Conservation (phyloP, 768 basidiomycete species). For the Daedaleopsis sinensis region DNA sequence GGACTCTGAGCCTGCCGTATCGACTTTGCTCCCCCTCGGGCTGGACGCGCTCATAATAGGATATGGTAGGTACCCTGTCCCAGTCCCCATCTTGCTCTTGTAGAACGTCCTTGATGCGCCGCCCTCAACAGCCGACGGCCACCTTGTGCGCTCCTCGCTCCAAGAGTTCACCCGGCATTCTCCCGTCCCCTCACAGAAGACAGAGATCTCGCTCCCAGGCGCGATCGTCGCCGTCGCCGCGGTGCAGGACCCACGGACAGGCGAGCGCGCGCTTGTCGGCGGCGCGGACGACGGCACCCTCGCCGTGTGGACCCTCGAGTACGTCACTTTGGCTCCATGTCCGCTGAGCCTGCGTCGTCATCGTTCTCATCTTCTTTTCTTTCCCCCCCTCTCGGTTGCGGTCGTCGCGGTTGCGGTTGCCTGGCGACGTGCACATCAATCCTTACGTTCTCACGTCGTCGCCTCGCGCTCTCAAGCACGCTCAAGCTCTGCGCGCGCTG, state of each 20-base stretch:
- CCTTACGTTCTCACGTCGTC: not conserved
- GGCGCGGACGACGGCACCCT: slow-evolving; percentile 82
- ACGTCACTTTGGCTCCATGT: slow-evolving; percentile 24
- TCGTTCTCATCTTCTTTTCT: not conserved
- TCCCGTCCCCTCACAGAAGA: slow-evolving; percentile 37
- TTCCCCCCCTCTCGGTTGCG: not conserved
- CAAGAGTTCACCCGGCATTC: slow-evolving; percentile 14
- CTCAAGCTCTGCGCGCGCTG: slow-evolving; percentile 71
- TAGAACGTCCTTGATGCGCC: not conserved
- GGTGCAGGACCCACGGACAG: slow-evolving; percentile 59
- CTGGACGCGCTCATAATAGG: slow-evolving; percentile 63
- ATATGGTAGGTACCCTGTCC: slow-evolving; percentile 19
- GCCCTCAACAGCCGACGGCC: slow-evolving; percentile 32
- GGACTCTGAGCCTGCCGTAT: slow-evolving; percentile 13
- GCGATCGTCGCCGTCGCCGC: slow-evolving; percentile 53
- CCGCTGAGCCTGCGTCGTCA: not conserved
- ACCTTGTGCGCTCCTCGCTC: slow-evolving; percentile 31
- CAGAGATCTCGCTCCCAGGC: slow-evolving; percentile 51
- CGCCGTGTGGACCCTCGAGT: slow-evolving; percentile 73
- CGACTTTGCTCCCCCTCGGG: slow-evolving; percentile 50
- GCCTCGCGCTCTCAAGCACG: slow-evolving; percentile 43
- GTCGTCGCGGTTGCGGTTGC: not conserved
- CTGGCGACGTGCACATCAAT: not conserved
- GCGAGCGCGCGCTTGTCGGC: slow-evolving; percentile 67
- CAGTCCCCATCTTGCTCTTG: too few species aligned